Evolutionary conservation across 2,329 filamentous ascomycete genomes (phyloP), one percentile per base, ranked within the genome.

Genomic region (Calonectria pseudoturangicola): DNA sequence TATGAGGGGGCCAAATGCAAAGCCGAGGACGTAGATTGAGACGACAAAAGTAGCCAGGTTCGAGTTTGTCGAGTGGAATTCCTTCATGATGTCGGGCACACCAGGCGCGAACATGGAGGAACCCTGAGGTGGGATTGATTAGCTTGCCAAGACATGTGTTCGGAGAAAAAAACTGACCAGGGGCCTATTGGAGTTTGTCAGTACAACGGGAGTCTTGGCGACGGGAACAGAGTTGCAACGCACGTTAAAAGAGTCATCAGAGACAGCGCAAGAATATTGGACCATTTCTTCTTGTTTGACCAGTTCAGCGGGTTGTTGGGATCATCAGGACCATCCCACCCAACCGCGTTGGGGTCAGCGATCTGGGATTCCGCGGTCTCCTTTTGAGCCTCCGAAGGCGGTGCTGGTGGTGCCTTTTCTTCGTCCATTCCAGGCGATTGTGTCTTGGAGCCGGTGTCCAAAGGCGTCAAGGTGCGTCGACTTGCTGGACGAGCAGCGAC

Each of bases 271-370:
- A 77, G 80, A 8, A 86, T 82, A 2, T 82, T 82, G 21, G 79
- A 54, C 72, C 80, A 82, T 43, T 84, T 85, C 78, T 83, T 86
- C 76, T 82, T 85, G 41, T 91, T 80, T 0, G 89, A 82, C 92
- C 93, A 94, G 76, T 93, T 93, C 75, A 89, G 87, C 0, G 93
- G 92, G 75, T 94, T 92, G 5, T 87, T 84, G 7, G 87, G 86
- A 76, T 93, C 92, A 21, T 80, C 75, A 0, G 70, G 70, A 2
- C 79, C 77, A 73, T 80, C 77, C 79, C 79, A 80, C 0, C 71
- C 73, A 27, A 80, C 68, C 5, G 75, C 77, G 50, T 80, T 79
- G 0, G 77, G 77, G 30, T 80, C 76, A 12, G 47, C 41, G 7
- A 3, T 62, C n/a, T 50, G 39, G 2, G 36, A 28, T 25, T 48